A percentile compares a stretch with the other conserved stretches of the same genome.
Conservation (phyloP, 2,329 filamentous ascomycete species). For the Monilinia polystroma region DNA sequence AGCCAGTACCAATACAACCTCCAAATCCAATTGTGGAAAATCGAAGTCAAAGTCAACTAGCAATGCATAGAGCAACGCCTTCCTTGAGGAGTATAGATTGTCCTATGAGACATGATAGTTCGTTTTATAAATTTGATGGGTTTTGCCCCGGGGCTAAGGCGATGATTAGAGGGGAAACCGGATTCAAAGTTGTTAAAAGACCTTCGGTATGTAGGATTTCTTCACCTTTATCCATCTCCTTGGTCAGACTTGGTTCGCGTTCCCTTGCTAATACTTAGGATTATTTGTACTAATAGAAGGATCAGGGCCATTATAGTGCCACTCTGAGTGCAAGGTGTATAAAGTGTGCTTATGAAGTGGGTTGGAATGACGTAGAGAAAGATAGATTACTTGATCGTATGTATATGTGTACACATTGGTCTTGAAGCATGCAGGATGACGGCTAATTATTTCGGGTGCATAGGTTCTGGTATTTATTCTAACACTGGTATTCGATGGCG, state of each 20-base stretch:
- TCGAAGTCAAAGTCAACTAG: conserved; percentile 20
- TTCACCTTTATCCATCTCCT: background rate
- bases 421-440: background rate
- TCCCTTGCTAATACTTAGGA: conserved; percentile 22
- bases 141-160: conserved; percentile 39
- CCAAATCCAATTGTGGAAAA: conserved; percentile 4
- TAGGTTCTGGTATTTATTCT: conserved; percentile 37
- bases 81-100: conserved; percentile 35
- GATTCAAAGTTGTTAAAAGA: conserved; percentile 37
- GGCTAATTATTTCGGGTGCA: conserved; percentile 11
- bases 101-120: conserved; percentile 37
- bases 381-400: conserved; percentile 35
- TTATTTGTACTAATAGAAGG: conserved; percentile 25
- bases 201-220: conserved; percentile 33
- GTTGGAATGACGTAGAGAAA: conserved; percentile 37
- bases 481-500: conserved; percentile 38
- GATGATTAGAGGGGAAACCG: conserved; percentile 35
- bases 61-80: conserved; percentile 28
- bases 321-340: conserved; percentile 36
- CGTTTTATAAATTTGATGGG: conserved; percentile 38
- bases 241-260: background rate
- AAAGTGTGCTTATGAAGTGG: conserved; percentile 39
- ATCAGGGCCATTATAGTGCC: conserved; percentile 37
- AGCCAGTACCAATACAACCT: conserved; percentile 2
- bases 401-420: conserved; percentile 4